A percentile compares a stretch with the other conserved stretches of the same genome.
Evolutionary conservation across 306 rosid species (phyloP).

Genomic region (Begonia peltatifolia): DNA sequence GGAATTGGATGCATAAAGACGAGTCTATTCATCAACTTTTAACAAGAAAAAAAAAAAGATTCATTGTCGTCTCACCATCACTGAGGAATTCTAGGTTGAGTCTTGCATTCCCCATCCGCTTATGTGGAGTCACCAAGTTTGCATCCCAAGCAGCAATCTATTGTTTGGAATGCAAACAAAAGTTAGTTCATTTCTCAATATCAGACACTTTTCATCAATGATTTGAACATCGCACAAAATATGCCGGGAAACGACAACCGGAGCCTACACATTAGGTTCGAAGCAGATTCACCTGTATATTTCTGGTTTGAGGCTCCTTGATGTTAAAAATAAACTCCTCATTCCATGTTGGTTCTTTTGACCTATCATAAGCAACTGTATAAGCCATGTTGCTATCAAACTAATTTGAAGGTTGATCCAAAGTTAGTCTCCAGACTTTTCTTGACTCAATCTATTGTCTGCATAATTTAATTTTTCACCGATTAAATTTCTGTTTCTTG

Average conservation of each 20-base stretch:
- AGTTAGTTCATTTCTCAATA: neutral
- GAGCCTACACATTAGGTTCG: no score
- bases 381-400: no score
- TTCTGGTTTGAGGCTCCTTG: conserved; percentile 43
- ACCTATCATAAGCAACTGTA: conserved; percentile 28
- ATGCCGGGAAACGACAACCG: neutral
- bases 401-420: no score
- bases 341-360: conserved; percentile 79
- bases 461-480: neutral
- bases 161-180: conserved; percentile 2
- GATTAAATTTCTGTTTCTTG: neutral
- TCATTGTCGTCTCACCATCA: conserved; percentile 45
- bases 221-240: neutral
- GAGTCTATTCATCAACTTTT: no score
- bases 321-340: conserved; percentile 63
- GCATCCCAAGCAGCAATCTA: conserved; percentile 99
- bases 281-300: conserved; percentile 41
- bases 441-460: neutral
- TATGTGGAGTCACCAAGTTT: conserved; percentile 87
- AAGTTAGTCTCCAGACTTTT: neutral
- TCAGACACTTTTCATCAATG: neutral
- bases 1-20: no score
- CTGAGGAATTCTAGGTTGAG: conserved; percentile 55
- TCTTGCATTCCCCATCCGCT: conserved; percentile 90
- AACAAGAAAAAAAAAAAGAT: no score